Base-by-base conservation (phyloP, 1,284 basidiomycete genomes). In the Fomitopsis betulina region DNA sequence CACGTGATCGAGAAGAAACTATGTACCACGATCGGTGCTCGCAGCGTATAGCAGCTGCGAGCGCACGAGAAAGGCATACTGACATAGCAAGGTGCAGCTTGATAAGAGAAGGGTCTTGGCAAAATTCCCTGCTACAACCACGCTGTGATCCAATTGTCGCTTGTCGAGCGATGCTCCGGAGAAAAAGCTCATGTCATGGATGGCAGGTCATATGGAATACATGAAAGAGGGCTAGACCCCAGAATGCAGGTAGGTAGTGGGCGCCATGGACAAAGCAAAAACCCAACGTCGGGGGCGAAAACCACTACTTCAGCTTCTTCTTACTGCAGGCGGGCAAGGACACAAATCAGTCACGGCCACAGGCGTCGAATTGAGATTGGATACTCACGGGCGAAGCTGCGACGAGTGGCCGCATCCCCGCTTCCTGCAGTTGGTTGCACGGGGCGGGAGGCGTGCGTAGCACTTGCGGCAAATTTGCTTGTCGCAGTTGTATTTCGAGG, bases 391-490 rank as follows among this genome's bases (percentile, higher is more conserved):
- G 77, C 95, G 91, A 80, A 97, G 93, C 76, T 97, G 94, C 62
- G 90, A 92, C 60, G 93, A 94, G 80, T 96, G 95, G 40, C 94
- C 94, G 72, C 93, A 96, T 67, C 83, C 81, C 64, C 90, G 81
- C 82, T 97, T 96, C 74, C 95, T 86, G 88, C 96, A 99, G 87
- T 98, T 98, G 82, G 95, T 98, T 50, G 96, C 96, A 79, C 96
- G 94, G 59, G 95, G 96, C 68, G 96, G 96, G 68, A 98, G 95
- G 73, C 97, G 96, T 57, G 96, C 96, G 79, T 99, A 99, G 84
- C 97, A 98, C 80, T 98, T 98, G 78, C 96, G 95, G 87, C 96
- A 99, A 72, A 98, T 97, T 75, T 95, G 91, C 83, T 96, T 95
- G 78, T 95, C 93, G 76, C 93, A 95, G 79, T 98, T 98, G 85